A percentile compares a stretch with the other conserved stretches of the same genome.
Conservation (phyloP, 2,329 filamentous ascomycete genomes). For the Cladosporium sp. region DNA sequence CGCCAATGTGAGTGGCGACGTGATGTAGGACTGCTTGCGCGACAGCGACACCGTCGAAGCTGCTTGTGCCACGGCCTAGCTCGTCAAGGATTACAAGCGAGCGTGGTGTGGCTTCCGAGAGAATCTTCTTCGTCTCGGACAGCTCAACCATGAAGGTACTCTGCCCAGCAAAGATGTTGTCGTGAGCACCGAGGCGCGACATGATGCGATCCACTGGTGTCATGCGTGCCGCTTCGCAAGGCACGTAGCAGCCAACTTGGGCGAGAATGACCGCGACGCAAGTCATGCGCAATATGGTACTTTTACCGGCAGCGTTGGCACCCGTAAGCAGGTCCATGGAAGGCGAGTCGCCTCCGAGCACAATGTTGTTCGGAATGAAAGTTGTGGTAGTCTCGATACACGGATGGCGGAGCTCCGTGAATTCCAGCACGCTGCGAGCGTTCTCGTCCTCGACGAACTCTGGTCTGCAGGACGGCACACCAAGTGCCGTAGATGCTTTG, state of each 20-base stretch:
- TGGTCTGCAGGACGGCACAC: conserved; percentile 84
- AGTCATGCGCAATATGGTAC: conserved; percentile 93
- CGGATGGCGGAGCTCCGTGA: conserved; percentile 88
- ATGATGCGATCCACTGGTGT: conserved; percentile 97
- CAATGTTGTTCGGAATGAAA: conserved; percentile 95
- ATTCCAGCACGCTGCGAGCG: conserved; percentile 78
- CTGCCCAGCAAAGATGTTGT: conserved; percentile 98
- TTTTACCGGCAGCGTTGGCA: conserved; percentile 96
- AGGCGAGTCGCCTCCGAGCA: conserved; percentile 74
- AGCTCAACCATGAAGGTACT: conserved; percentile 98
- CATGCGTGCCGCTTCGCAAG: conserved; percentile 75
- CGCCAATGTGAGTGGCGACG: conserved; percentile 87
- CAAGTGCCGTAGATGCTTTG: conserved; percentile 79
- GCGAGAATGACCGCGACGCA: conserved; percentile 97
- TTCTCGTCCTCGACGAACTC: conserved; percentile 76
- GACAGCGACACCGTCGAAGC: conserved; percentile 94
- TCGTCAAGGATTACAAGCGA: conserved; percentile 97
- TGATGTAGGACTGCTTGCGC: conserved; percentile 98
- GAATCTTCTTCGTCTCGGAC: conserved; percentile 96
- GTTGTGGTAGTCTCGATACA: conserved; percentile 89
- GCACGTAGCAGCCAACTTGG: conserved; percentile 91
- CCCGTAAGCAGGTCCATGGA: conserved; percentile 93
- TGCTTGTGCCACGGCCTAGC: conserved; percentile 88
- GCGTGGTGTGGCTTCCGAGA: conserved; percentile 88
- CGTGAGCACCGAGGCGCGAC: conserved; percentile 94